Evolutionary conservation across 2,329 filamentous ascomycete species (phyloP).

Genomic region (Diplocarpon rosae): DNA sequence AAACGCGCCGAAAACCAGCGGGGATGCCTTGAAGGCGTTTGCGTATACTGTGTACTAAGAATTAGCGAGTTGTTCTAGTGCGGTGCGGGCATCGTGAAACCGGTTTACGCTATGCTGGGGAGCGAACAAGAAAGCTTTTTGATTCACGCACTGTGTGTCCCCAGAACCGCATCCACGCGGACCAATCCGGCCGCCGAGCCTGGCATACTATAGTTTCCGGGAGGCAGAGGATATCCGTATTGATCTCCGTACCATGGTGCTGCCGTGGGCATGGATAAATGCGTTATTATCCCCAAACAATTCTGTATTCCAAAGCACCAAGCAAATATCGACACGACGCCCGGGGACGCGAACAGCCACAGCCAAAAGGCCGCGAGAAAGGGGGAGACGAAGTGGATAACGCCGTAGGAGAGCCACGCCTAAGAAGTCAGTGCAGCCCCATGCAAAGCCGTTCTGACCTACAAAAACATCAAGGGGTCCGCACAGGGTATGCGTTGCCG

Average conservation of each 20-base stretch:
- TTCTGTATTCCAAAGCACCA: conserved; percentile 88
- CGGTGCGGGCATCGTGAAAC: too few species aligned
- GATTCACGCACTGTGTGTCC: too few species aligned
- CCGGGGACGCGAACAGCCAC: conserved; percentile 80
- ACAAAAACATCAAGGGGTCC: conserved; percentile 21
- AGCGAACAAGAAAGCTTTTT: too few species aligned
- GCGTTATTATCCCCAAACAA: conserved; percentile 73
- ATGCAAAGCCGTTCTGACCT: neutral
- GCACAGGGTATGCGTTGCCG: conserved; percentile 58
- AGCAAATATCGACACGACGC: conserved; percentile 72
- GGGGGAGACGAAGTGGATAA: conserved; percentile 80
- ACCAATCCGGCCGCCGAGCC: conserved; percentile 82
- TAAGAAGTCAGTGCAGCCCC: conserved; percentile 52
- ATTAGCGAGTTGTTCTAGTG: too few species aligned
- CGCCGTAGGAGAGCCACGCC: conserved; percentile 88
- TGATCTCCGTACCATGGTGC: conserved; percentile 94
- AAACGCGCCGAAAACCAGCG: conserved; percentile 86
- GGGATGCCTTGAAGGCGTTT: conserved; percentile 78
- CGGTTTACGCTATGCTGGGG: too few species aligned
- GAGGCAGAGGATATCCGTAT: conserved; percentile 62
- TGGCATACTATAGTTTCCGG: conserved; percentile 81
- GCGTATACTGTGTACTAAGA: too few species aligned
- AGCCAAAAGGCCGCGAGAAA: conserved; percentile 66
- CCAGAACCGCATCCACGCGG: conserved; percentile 76
- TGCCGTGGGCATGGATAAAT: conserved; percentile 81